These are phyloP conservation scores for Talaromyces sp. DNA, from an alignment of 2,329 filamentous ascomycete species.

Conservation along the genomic window DNA sequence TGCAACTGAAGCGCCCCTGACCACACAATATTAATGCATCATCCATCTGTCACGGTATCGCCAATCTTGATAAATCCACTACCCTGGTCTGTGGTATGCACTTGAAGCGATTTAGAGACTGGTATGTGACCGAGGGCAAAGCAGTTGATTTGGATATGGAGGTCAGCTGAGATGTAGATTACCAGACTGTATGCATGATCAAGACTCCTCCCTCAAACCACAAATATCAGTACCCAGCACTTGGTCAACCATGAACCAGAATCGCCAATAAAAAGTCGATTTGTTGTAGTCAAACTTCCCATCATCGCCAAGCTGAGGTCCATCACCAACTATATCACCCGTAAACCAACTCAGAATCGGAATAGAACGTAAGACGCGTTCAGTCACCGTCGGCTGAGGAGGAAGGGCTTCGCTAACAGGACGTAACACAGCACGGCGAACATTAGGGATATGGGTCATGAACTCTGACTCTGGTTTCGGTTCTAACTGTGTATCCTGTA, in stretches of 20 bases:
- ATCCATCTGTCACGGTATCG: neutral
- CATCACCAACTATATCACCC: slow-evolving; percentile 49
- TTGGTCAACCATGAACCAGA: slow-evolving; percentile 57
- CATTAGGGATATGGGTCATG: slow-evolving; percentile 62
- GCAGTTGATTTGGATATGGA: no score
- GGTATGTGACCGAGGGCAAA: no score
- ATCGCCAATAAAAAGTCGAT: slow-evolving; percentile 59
- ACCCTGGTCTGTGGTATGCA: neutral
- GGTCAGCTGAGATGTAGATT: no score
- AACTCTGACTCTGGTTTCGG: slow-evolving; percentile 43
- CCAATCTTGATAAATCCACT: neutral
- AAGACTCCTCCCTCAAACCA: slow-evolving; percentile 53
- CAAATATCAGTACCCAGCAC: slow-evolving; percentile 60
- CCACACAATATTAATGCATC: neutral
- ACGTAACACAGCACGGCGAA: slow-evolving; percentile 62
- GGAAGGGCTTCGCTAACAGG: slow-evolving; percentile 68
- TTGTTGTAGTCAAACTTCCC: slow-evolving; percentile 65
- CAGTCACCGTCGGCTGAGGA: slow-evolving; percentile 63
- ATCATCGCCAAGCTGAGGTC: slow-evolving; percentile 44
- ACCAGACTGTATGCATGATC: slow-evolving; percentile 14
- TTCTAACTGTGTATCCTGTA: slow-evolving; percentile 30
- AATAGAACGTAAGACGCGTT: slow-evolving; percentile 62
- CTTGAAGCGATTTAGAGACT: no score
- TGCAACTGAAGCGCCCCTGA: neutral
- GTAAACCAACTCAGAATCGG: slow-evolving; percentile 71